A percentile compares a stretch with the other conserved stretches of the same genome.
phyloP scores from a whole-genome alignment of 306 rosid genomes.

The Fagus sylvatica region DNA sequence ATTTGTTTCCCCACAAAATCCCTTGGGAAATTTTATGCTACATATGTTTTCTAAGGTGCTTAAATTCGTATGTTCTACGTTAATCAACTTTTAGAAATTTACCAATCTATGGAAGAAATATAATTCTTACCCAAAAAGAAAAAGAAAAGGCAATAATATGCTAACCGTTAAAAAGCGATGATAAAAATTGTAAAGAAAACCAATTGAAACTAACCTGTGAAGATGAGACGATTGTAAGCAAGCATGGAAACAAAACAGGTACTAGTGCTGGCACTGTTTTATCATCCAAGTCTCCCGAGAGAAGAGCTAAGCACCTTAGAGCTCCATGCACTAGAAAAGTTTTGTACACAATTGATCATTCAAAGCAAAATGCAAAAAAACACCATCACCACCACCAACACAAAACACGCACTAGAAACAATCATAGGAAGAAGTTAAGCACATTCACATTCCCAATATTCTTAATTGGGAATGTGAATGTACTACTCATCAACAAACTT shows the following conservation, averaged over 20 bases:
- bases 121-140: neutral
- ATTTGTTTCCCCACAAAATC: too few species aligned
- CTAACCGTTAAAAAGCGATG: neutral
- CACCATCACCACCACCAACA: neutral
- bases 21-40: too few species aligned
- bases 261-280: constrained; percentile 69
- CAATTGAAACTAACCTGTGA: constrained; percentile 57
- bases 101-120: neutral
- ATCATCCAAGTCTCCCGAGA: constrained; percentile 87
- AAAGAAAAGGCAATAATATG: neutral
- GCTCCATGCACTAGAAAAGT: constrained; percentile 78
- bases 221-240: constrained; percentile 77
- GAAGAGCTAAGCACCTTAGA: constrained; percentile 89
- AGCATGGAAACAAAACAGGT: constrained; percentile 79
- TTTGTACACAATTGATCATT: constrained; percentile 15
- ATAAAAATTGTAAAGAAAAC: constrained; percentile 11
- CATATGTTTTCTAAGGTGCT: neutral
- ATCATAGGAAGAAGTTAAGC: neutral
- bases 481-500: neutral
- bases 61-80: neutral
- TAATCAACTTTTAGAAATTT: neutral
- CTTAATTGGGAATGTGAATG: neutral
- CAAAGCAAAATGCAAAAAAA: constrained; percentile 20
- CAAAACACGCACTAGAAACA: constrained; percentile 16
- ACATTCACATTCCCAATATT: neutral